Evolutionary conservation across 192 early-diverging fungal genomes (phyloP).

Genomic region (Backusella macrospora): DNA sequence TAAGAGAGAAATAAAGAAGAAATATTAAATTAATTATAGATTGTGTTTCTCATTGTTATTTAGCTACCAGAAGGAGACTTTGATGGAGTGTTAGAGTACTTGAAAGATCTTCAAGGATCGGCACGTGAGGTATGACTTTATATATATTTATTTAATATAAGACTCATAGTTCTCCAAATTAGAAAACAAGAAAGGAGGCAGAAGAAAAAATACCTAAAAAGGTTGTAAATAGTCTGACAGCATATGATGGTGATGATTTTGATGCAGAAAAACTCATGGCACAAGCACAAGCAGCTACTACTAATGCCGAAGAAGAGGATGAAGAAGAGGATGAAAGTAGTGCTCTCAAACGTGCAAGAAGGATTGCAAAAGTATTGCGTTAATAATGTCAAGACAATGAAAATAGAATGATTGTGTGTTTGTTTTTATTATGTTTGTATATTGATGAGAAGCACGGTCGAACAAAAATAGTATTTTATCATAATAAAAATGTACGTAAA

Average conservation of each 20-base stretch:
- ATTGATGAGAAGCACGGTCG: slow-evolving; percentile 6
- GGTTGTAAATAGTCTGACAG: slow-evolving; percentile 16
- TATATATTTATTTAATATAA: slow-evolving; percentile 13
- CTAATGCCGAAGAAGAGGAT: background rate
- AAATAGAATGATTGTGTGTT: background rate
- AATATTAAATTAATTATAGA: background rate
- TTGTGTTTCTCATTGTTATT: background rate
- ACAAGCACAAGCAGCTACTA: background rate
- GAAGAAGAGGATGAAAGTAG: background rate
- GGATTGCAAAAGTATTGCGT: background rate
- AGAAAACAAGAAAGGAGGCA: slow-evolving; percentile 40
- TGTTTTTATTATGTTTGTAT: slow-evolving; percentile 16
- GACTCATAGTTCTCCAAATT: background rate
- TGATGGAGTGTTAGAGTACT: slow-evolving; percentile 31
- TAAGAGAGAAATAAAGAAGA: background rate
- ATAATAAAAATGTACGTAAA: slow-evolving; percentile 8
- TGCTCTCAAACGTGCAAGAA: slow-evolving; percentile 10
- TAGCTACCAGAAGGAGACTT: slow-evolving; percentile 38
- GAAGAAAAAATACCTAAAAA: slow-evolving; percentile 33
- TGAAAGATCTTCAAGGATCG: slow-evolving; percentile 40
- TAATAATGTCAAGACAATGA: slow-evolving; percentile 13
- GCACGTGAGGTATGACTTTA: slow-evolving; percentile 37
- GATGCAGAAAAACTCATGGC: slow-evolving; percentile 44
- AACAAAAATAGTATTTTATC: slow-evolving; percentile 11
- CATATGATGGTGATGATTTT: slow-evolving; percentile 42